Evolutionary conservation across 805 yeast genomes (phyloP).

Genomic region (Myxozyma neglecta): DNA sequence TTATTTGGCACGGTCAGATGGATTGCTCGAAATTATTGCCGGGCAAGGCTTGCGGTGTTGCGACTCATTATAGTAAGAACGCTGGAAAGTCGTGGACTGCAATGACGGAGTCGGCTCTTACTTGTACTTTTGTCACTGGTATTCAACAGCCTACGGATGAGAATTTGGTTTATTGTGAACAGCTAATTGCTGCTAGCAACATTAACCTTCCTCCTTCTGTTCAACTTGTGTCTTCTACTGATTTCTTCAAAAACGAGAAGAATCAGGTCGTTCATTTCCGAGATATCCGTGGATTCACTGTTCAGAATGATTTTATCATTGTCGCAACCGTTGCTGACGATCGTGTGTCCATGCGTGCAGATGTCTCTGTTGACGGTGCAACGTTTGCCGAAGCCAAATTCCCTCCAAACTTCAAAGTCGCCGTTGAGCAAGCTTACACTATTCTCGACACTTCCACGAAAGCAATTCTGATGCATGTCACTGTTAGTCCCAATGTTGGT

Average conservation of each 20-base stretch:
- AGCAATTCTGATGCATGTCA: conserved; percentile 79
- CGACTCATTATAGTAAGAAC: conserved; percentile 64
- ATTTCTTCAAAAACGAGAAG: conserved; percentile 40
- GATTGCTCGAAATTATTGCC: conserved; percentile 52
- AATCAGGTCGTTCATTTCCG: conserved; percentile 50
- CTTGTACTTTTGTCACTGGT: conserved; percentile 69
- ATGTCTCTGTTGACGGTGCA: conserved; percentile 75
- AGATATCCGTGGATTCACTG: conserved; percentile 69
- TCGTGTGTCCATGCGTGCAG: conserved; percentile 59
- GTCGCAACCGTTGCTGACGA: conserved; percentile 60
- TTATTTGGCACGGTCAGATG: conserved; percentile 68
- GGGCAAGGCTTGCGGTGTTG: conserved; percentile 52
- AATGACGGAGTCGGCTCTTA: conserved; percentile 52
- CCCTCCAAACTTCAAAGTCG: conserved; percentile 65
- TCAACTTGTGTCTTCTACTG: conserved; percentile 51
- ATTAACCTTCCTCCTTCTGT: not conserved
- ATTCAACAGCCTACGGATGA: conserved; percentile 49
- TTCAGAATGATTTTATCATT: conserved; percentile 67
- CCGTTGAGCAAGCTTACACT: conserved; percentile 71
- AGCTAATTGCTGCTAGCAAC: conserved; percentile 1
- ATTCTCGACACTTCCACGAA: conserved; percentile 70
- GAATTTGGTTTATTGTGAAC: conserved; percentile 66
- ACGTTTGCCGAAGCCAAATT: conserved; percentile 75
- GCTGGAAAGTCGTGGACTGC: conserved; percentile 63
- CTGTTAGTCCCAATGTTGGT: conserved; percentile 54